Evolutionary conservation across 2,329 filamentous ascomycete species (phyloP).

Genomic region (Juglanconis sp.): DNA sequence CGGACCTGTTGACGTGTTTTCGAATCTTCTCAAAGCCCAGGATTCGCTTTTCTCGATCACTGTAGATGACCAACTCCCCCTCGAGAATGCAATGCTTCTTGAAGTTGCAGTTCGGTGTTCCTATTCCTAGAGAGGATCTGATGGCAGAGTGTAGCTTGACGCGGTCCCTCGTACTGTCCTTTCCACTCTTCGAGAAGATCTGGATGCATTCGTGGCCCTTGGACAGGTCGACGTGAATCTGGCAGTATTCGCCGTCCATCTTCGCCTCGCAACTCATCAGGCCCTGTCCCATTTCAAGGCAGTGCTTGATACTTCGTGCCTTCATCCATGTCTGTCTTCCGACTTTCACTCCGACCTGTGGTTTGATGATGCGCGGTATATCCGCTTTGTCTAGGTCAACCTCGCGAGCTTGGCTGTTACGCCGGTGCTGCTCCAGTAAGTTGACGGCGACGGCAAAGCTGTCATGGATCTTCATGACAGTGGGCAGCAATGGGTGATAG

Average conservation of each 20-base stretch:
- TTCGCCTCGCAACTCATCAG: slow-evolving; percentile 76
- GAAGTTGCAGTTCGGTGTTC: slow-evolving; percentile 55
- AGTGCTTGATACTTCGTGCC: slow-evolving; percentile 70
- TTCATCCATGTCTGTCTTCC: slow-evolving; percentile 64
- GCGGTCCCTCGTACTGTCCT: slow-evolving; percentile 77
- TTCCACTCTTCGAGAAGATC: slow-evolving; percentile 90
- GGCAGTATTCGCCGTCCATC: slow-evolving; percentile 86
- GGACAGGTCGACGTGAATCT: slow-evolving; percentile 73
- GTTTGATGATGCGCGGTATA: slow-evolving; percentile 41
- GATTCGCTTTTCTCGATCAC: slow-evolving; percentile 61
- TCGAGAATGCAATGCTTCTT: slow-evolving; percentile 71
- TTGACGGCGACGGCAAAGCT: slow-evolving; percentile 60
- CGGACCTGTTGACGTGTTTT: slow-evolving; percentile 73
- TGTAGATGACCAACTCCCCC: slow-evolving; percentile 79
- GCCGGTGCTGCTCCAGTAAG: slow-evolving; percentile 42
- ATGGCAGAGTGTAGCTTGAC: slow-evolving; percentile 47
- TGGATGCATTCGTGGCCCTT: slow-evolving; percentile 57
- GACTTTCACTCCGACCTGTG: slow-evolving; percentile 59
- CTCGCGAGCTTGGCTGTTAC: slow-evolving; percentile 25
- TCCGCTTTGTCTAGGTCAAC: slow-evolving; percentile 15
- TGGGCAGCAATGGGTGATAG: slow-evolving; percentile 68
- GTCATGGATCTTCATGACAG: slow-evolving; percentile 67
- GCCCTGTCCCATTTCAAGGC: slow-evolving; percentile 59
- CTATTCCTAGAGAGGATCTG: slow-evolving; percentile 61
- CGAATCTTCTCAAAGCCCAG: slow-evolving; percentile 79